Conservation (phyloP, 495 filamentous ascomycete species). For the Aspergillus affinis region DNA sequence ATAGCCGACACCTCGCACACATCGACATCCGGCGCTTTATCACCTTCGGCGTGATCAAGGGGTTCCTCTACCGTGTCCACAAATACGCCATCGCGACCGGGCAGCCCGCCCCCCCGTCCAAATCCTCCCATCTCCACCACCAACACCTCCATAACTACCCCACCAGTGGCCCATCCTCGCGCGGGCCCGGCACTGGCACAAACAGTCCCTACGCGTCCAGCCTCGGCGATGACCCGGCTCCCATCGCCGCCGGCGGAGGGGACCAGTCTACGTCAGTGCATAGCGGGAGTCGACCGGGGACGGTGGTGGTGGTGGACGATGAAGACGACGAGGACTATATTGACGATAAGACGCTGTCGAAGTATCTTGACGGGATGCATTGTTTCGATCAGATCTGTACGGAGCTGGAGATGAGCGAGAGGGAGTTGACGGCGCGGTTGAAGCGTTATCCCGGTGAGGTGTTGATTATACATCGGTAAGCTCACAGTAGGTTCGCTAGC, state of each 20-base stretch:
- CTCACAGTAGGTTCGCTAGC: not conserved
- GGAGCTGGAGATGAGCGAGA: slow-evolving; percentile 62
- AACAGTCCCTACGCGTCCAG: slow-evolving; percentile 43
- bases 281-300: slow-evolving; percentile 31
- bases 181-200: slow-evolving; percentile 34
- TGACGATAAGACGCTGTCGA: slow-evolving; percentile 51
- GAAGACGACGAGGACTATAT: slow-evolving; percentile 40
- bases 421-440: slow-evolving; percentile 50
- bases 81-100: slow-evolving; percentile 75
- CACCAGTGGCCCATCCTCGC: slow-evolving; percentile 33
- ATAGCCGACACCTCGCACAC: slow-evolving; percentile 62
- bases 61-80: slow-evolving; percentile 90
- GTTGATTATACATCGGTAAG: slow-evolving; percentile 57
- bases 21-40: slow-evolving; percentile 90
- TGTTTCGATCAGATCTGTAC: slow-evolving; percentile 90
- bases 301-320: slow-evolving; percentile 25
- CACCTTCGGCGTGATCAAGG: slow-evolving; percentile 94
- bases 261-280: slow-evolving; percentile 28
- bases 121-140: slow-evolving; percentile 22
- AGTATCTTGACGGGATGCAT: slow-evolving; percentile 78
- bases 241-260: slow-evolving; percentile 11
- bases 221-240: slow-evolving; percentile 33
- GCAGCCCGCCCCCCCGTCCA: slow-evolving; percentile 30
- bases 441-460: slow-evolving; percentile 52
- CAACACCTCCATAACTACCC: slow-evolving; percentile 16